Conservation (phyloP, 805 yeast genomes). For the Pichia thaimueangensis region DNA sequence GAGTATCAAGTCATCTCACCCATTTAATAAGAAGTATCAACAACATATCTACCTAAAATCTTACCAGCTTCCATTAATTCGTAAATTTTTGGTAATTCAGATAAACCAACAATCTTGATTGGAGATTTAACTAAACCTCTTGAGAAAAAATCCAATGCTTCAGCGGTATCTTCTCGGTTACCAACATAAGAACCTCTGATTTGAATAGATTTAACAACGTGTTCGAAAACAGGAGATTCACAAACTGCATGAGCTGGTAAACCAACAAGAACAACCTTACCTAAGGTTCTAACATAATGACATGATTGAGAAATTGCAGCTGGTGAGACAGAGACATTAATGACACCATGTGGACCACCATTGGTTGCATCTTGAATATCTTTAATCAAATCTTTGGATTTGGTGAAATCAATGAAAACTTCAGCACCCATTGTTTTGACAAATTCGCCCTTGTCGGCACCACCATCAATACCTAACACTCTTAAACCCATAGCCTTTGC, state of each 20-base stretch:
- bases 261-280: slow-evolving; percentile 61
- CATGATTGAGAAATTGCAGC: slow-evolving; percentile 48
- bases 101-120: slow-evolving; percentile 70
- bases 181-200: slow-evolving; percentile 87
- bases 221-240: slow-evolving; percentile 62
- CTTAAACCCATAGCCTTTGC: slow-evolving; percentile 71
- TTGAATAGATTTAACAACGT: slow-evolving; percentile 66
- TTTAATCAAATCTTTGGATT: slow-evolving; percentile 35
- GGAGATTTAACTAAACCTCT: slow-evolving; percentile 62
- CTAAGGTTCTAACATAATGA: slow-evolving; percentile 53
- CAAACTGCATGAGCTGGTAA: slow-evolving; percentile 77
- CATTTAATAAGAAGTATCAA: slow-evolving; percentile 60
- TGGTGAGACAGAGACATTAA: slow-evolving; percentile 58
- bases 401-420: slow-evolving; percentile 49
- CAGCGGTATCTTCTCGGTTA: slow-evolving; percentile 80
- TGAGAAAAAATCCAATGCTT: slow-evolving; percentile 64
- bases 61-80: slow-evolving; percentile 80
- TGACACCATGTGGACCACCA: slow-evolving; percentile 63
- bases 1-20: too few species aligned
- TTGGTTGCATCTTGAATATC: slow-evolving; percentile 38
- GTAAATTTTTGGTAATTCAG: slow-evolving; percentile 63
- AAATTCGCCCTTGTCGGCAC: slow-evolving; percentile 55
- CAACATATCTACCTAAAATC: slow-evolving; percentile 84
- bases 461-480: slow-evolving; percentile 72
- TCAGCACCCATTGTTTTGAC: slow-evolving; percentile 57